phyloP scores from a whole-genome alignment of 495 filamentous ascomycete species.

The Tuber magnatum region DNA sequence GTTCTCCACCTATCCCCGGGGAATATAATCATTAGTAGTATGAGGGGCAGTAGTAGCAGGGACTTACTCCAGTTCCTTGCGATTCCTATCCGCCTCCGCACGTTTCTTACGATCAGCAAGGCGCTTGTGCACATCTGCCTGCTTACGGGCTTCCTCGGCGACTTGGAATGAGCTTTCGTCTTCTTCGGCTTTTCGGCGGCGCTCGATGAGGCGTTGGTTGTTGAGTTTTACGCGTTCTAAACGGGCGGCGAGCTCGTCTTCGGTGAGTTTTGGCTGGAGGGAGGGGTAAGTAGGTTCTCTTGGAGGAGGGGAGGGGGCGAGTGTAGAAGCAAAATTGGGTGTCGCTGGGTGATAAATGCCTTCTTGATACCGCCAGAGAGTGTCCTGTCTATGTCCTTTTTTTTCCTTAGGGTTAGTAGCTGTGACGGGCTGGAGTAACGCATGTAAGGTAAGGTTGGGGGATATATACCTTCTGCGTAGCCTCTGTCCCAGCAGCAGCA shows the following conservation, averaged over 20 bases:
- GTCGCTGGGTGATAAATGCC: slow-evolving; percentile 21
- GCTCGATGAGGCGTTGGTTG: slow-evolving; percentile 45
- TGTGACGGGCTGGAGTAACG: slow-evolving; percentile 13
- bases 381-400: slow-evolving; percentile 18
- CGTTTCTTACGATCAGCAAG: slow-evolving; percentile 46
- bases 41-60: not conserved
- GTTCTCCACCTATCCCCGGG: not conserved
- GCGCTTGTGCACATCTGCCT: slow-evolving; percentile 49
- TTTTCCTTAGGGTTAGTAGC: slow-evolving; percentile 6
- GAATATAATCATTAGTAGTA: not conserved
- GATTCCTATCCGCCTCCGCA: slow-evolving; percentile 47
- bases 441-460: not conserved
- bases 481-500: slow-evolving; percentile 5
- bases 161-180: slow-evolving; percentile 46
- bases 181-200: slow-evolving; percentile 48
- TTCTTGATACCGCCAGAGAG: slow-evolving; percentile 33
- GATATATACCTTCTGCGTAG: slow-evolving; percentile 1
- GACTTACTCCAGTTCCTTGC: slow-evolving; percentile 47
- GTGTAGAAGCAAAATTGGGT: not conserved
- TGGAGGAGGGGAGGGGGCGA: not conserved
- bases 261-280: slow-evolving; percentile 47
- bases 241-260: slow-evolving; percentile 49
- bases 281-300: not conserved
- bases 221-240: slow-evolving; percentile 50
- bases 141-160: slow-evolving; percentile 49